Evolutionary conservation across 495 filamentous ascomycete species (phyloP), one percentile per base, ranked within the genome.

Genomic region (Sordaria brevicollis): DNA sequence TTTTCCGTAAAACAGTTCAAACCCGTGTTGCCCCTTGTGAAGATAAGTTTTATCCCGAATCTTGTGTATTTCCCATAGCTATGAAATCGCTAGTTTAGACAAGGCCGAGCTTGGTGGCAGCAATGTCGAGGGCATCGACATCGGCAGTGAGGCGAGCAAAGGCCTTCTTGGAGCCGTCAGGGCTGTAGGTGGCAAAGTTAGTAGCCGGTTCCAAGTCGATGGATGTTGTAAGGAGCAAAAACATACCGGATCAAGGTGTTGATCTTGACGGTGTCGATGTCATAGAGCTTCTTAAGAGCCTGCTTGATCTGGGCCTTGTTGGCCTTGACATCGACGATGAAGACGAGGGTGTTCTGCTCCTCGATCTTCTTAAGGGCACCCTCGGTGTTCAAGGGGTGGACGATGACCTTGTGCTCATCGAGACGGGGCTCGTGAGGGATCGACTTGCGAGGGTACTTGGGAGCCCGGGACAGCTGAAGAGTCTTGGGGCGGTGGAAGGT

Each of bases 341-440:
- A 98, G 75, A 98, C 96, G 29, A 98, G 87, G 76, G 95, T 97
- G 89, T 99, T 97, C 89, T 98, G 92, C 91, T 98, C 95, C 89
- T 98, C 96, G 74, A 98, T 96, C 91, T 97, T 97, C 93, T 99
- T 99, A 93, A 99, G 97, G 78, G 95, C 96, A 75, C 90, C 92
- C 89, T 99, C 95, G 67, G 95, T 97, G 88, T 99, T 99, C 72
- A 99, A 87, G 43, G 79, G 79, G 86, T 92, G 88, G 75, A 93
- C 85, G 79, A 96, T 89, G 79, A 94, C 84, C 86, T 95, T 94
- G 88, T 91, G 89, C 84, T 92, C 91, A 83, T 99, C 95, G 79
- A 98, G 90, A 73, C 92, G 92, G 76, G 94, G 90, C 76, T 87
- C 88, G 78, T 95, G 92, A 69, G 92, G 89, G 80, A 99, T 87